Evolutionary conservation across 192 early-diverging fungal species (phyloP).

Genomic region (Umbelopsis ramanniana): DNA sequence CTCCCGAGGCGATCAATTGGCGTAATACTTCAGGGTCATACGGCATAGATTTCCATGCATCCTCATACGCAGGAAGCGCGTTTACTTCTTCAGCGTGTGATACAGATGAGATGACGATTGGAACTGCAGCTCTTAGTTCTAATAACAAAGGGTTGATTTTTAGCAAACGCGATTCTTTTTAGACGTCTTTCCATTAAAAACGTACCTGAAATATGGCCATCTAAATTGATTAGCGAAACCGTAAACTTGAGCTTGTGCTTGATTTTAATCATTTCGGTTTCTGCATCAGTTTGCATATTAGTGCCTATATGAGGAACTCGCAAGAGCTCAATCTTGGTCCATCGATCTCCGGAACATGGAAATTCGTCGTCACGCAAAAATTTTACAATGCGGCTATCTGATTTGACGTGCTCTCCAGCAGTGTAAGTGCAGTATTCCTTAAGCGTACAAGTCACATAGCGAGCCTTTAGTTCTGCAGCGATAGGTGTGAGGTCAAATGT

Average conservation of each 20-base stretch:
- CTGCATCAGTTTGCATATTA: slow-evolving; percentile 33
- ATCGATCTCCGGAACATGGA: neutral
- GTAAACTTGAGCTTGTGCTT: slow-evolving; percentile 43
- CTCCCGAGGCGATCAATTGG: slow-evolving; percentile 22
- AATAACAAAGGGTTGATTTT: neutral
- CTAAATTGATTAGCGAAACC: slow-evolving; percentile 32
- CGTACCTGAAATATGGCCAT: slow-evolving; percentile 45
- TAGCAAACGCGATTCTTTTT: too few relatives aligned
- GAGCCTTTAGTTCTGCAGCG: slow-evolving; percentile 47
- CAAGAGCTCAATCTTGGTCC: slow-evolving; percentile 33
- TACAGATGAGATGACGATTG: slow-evolving; percentile 38
- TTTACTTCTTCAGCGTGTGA: slow-evolving; percentile 29
- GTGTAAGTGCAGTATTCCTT: slow-evolving; percentile 60
- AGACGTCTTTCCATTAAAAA: neutral
- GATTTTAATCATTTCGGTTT: slow-evolving; percentile 36
- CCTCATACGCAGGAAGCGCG: slow-evolving; percentile 36
- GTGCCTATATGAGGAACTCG: slow-evolving; percentile 23
- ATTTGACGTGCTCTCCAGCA: slow-evolving; percentile 22
- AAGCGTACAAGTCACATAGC: slow-evolving; percentile 44
- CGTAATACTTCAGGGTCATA: slow-evolving; percentile 33
- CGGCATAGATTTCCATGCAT: slow-evolving; percentile 38
- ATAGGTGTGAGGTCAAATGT: slow-evolving; percentile 52
- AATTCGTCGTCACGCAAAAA: slow-evolving; percentile 19
- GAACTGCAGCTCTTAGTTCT: slow-evolving; percentile 41
- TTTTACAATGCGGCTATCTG: slow-evolving; percentile 8